A percentile compares a stretch with the other conserved stretches of the same genome.
Conservation (phyloP, 345 rosid species). For the Tarenaya hassleriana region DNA sequence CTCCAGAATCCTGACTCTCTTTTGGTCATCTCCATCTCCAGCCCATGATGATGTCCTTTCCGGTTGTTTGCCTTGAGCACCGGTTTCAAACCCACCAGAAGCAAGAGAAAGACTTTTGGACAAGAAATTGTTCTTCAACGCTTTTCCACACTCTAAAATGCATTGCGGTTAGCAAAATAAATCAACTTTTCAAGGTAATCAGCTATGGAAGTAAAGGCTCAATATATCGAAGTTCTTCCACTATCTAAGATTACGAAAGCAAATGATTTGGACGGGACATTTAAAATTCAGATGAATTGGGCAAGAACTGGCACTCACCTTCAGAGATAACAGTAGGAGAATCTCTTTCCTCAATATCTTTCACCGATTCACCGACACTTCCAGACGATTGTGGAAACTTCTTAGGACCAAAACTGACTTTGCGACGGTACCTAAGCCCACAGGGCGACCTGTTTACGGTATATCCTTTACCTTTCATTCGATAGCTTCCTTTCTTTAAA, state of each 20-base stretch:
- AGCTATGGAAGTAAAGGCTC: too few relatives aligned
- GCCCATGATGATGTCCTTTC: slow-evolving; percentile 24
- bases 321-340: slow-evolving; percentile 13
- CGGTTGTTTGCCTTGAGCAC: slow-evolving; percentile 19
- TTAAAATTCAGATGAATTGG: not conserved
- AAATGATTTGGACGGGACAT: not conserved
- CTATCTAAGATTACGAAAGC: not conserved
- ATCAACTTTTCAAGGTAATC: too few relatives aligned
- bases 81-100: slow-evolving; percentile 20
- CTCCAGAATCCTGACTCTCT: slow-evolving; percentile 31
- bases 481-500: slow-evolving; percentile 34
- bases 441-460: slow-evolving; percentile 24
- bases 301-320: slow-evolving; percentile 23
- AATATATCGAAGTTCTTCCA: not conserved
- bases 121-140: slow-evolving; percentile 13
- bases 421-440: slow-evolving; percentile 36
- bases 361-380: slow-evolving; percentile 20
- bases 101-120: slow-evolving; percentile 22
- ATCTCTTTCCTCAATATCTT: slow-evolving; percentile 26
- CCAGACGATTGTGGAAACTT: slow-evolving; percentile 27
- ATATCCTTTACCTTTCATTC: slow-evolving; percentile 26
- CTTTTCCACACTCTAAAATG: not conserved
- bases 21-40: slow-evolving; percentile 25
- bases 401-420: slow-evolving; percentile 20
- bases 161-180: slow-evolving; percentile 1